Base-by-base conservation (phyloP, 768 basidiomycete species). In the Saitozyma sp. region DNA sequence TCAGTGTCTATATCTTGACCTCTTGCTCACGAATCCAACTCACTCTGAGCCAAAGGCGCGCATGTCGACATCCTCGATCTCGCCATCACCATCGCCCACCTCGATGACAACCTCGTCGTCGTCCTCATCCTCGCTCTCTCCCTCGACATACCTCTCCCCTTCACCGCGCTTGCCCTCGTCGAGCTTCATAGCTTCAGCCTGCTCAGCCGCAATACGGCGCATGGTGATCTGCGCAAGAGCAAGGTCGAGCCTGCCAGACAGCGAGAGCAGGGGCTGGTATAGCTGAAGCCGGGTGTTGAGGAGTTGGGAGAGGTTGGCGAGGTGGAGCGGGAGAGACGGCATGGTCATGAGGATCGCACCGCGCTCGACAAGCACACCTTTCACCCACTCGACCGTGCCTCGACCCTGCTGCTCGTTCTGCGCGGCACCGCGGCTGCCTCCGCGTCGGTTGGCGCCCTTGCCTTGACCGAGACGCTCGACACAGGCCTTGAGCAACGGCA, bases 331-430 rank as follows among this genome's bases (percentile, higher is more conserved):
- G 13, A 99, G 84, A 67, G 94, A 91, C 6, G 95, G 95, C 80
- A 97, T 89, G 43, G 94, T 95, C 88, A 97, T 90, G 58, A 99
- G 84, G 78, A 97, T 88, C 0, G 89, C 89, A 52, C 91, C 89
- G 78, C 97, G 92, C 13, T 92, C 84, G 13, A 88, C 84, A 57
- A 99, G 82, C 6, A 91, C 90, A 8, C 87, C 87, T 79, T 88
- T 89, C 48, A 78, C 75, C 78, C 78, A 80, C 37, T 75, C 74
- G 14, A 78, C 75, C 40, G 77, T 79, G 46, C 75, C 78, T 52
- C 75, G 49, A 56, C 73, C 78, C 46, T 78, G 71, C 63, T 79
- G 76, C 48, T 77, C 77, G 43, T 62, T 67, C 50, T 78, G 71
- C 14, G 68, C 65, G 90, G 83, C 92, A 88, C 97, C 58, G 79